Percentiles rank a stretch among this genome's conserved stretches.
phyloP scores from a whole-genome alignment of 257 asterid genomes.

The Ophiorrhiza pumila region DNA sequence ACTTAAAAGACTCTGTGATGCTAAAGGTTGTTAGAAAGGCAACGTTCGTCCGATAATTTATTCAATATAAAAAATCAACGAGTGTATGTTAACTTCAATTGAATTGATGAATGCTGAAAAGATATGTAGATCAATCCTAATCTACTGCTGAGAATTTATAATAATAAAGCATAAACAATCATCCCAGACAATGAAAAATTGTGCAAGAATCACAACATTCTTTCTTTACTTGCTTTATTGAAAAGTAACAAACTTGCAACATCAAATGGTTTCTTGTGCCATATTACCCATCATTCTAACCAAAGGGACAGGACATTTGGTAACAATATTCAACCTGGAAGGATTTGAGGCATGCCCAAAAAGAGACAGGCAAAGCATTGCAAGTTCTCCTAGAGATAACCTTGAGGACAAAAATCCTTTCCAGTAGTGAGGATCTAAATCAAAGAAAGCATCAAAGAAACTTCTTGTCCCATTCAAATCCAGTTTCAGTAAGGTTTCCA shows the following conservation, averaged over 20 bases:
- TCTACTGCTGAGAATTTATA: not conserved
- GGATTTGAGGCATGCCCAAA: conserved; percentile 63
- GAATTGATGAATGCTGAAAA: not conserved
- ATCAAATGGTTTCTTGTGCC: conserved; percentile 63
- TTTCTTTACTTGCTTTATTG: not conserved
- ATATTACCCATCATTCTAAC: conserved; percentile 63
- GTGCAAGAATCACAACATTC: not conserved
- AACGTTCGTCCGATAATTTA: not conserved
- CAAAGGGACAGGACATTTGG: conserved; percentile 70
- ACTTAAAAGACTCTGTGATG: not conserved
- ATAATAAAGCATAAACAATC: not conserved
- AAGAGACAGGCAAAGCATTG: conserved; percentile 47
- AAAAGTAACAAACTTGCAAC: not conserved
- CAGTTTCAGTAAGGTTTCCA: conserved; percentile 80
- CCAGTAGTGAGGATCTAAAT: conserved; percentile 72
- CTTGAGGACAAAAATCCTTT: conserved; percentile 74
- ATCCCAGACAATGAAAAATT: not conserved
- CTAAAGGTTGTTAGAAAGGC: not conserved
- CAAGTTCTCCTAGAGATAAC: conserved; percentile 63
- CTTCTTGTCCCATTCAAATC: conserved; percentile 68
- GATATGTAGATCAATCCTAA: not conserved
- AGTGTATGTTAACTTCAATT: not conserved
- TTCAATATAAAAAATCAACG: not conserved
- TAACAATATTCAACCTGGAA: conserved; percentile 58
- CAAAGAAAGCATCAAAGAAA: conserved; percentile 79